phyloP scores from a whole-genome alignment of 2,329 filamentous ascomycete genomes.

The Ascochyta fabae region DNA sequence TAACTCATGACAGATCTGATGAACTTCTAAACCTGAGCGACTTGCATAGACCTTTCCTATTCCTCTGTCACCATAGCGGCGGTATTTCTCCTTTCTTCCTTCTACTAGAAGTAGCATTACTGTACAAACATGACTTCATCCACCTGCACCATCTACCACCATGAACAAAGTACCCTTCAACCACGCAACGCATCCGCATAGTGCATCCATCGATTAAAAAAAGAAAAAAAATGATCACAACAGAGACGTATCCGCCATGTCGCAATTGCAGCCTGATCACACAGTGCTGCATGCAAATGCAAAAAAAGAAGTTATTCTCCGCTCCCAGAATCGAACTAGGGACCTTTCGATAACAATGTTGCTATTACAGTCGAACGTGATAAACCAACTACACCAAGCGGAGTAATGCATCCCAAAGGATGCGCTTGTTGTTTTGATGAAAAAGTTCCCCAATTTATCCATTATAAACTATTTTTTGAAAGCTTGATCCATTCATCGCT shows the following conservation, averaged over 20 bases:
- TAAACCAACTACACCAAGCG: conserved; percentile 22
- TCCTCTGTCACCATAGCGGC: conserved; percentile 2
- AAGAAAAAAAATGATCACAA: background rate
- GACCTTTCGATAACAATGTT: conserved; percentile 22
- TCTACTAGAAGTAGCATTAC: conserved; percentile 6
- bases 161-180: background rate
- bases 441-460: background rate
- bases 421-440: conserved; percentile 5
- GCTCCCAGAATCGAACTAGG: conserved; percentile 21
- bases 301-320: conserved; percentile 14
- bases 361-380: conserved; percentile 22
- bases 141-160: background rate
- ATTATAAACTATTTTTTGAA: background rate
- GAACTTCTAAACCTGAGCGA: conserved; percentile 35
- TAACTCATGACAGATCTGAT: conserved; percentile 35
- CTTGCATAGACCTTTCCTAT: conserved; percentile 10
- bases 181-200: too few species aligned
- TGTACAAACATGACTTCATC: conserved; percentile 1
- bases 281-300: background rate
- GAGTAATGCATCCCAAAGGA: conserved; percentile 6
- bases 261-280: too few species aligned
- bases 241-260: background rate
- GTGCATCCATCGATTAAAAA: background rate
- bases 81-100: background rate
- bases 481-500: too few species aligned